Evolutionary conservation across 768 basidiomycete genomes (phyloP).

Genomic region (Leccinum fibrillosum): DNA sequence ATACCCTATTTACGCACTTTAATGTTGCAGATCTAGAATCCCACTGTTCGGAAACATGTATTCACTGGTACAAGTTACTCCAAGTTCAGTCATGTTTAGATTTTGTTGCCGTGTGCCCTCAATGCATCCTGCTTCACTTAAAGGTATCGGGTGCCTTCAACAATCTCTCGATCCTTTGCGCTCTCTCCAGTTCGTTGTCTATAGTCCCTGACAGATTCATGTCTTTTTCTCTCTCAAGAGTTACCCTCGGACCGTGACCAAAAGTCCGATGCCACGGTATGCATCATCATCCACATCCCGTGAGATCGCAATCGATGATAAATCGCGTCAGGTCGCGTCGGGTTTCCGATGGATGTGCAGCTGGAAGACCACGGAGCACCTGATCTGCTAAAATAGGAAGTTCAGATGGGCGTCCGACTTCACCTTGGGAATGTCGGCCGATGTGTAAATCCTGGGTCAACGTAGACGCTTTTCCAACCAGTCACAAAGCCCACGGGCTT

Average conservation of each 20-base stretch:
- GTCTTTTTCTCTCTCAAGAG: constrained; percentile 78
- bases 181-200: constrained; percentile 58
- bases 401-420: constrained; percentile 72
- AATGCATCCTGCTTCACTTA: constrained; percentile 27
- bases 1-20: neutral
- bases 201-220: constrained; percentile 72
- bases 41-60: neutral
- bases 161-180: constrained; percentile 71
- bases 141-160: constrained; percentile 53
- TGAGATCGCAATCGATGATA: neutral
- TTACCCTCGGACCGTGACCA: constrained; percentile 79
- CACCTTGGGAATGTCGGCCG: constrained; percentile 70
- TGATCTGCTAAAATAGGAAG: constrained; percentile 71
- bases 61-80: constrained; percentile 6
- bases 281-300: constrained; percentile 57
- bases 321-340: constrained; percentile 40
- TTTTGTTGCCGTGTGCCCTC: constrained; percentile 58
- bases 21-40: neutral
- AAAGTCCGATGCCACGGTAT: constrained; percentile 81
- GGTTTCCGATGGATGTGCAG: constrained; percentile 76
- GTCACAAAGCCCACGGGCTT: constrained; percentile 76
- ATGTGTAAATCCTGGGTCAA: constrained; percentile 86
- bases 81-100: constrained; percentile 34
- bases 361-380: constrained; percentile 68
- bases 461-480: constrained; percentile 80